These are phyloP conservation scores for Cadophora sp. DNA, from an alignment of 2,329 filamentous ascomycete species.

Conservation along the genomic window DNA sequence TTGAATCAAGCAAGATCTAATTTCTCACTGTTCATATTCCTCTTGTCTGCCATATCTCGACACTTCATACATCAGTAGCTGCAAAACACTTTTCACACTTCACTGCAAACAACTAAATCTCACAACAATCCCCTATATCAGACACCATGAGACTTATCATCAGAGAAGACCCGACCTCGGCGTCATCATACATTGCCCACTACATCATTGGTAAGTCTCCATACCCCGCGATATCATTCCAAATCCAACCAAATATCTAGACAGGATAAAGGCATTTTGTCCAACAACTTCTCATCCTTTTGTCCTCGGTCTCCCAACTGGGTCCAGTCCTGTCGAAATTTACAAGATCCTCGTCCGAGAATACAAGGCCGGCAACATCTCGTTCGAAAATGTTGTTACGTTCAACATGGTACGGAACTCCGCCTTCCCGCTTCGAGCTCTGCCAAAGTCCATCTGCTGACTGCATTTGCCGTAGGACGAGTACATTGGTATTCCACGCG, in stretches of 20 bases:
- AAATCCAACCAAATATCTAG: constrained; percentile 48
- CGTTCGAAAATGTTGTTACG: constrained; percentile 86
- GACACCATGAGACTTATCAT: constrained; percentile 80
- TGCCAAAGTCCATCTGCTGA: constrained; percentile 18
- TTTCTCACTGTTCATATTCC: constrained; percentile 24
- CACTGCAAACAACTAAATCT: background rate
- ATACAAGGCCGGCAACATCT: constrained; percentile 75
- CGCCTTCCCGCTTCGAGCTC: constrained; percentile 15
- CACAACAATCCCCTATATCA: constrained; percentile 12
- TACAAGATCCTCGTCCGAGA: constrained; percentile 78
- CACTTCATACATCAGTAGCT: background rate
- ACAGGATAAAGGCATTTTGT: constrained; percentile 78
- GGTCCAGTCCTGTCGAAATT: constrained; percentile 79
- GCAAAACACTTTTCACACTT: background rate
- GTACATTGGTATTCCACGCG: constrained; percentile 82
- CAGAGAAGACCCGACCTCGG: constrained; percentile 71
- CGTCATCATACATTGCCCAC: constrained; percentile 79
- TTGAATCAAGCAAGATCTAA: constrained; percentile 20
- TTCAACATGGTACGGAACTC: constrained; percentile 79
- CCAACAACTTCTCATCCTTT: constrained; percentile 78
- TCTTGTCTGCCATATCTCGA: constrained; percentile 7
- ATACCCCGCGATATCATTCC: constrained; percentile 6
- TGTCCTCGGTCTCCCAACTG: constrained; percentile 83
- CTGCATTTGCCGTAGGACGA: constrained; percentile 65
- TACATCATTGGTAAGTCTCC: constrained; percentile 72